Evolutionary conservation across 805 yeast genomes (phyloP), one percentile per base, ranked within the genome.

Genomic region (Candida coquimbonensis): DNA sequence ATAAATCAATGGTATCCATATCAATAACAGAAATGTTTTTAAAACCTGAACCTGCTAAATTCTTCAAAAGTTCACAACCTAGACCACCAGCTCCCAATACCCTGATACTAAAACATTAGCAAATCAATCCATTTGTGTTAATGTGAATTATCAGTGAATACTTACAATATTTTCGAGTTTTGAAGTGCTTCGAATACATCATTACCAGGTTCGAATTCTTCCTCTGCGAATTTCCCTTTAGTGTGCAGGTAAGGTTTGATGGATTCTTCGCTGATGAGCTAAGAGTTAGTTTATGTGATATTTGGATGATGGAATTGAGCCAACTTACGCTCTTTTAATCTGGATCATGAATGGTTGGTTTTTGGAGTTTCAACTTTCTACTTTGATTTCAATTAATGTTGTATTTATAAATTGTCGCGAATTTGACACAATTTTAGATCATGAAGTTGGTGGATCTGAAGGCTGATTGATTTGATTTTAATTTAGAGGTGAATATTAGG

Each of bases 71-170:
- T 59, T 89, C 97, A 64, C 96, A 90, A 2, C 97, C 97, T 44
- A 90, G 82, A 1, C 97, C 97, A 14, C 97, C 97, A 2, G 96
- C 96, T 0, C 97, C 97, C 3, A 90, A 82, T 62, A 89, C 72
- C 29, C 62, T 56, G 13, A 11, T 46, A 48, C 11, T 19, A 7
- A 8, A 27, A 13, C 17, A 27, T 29, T 11, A 25, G 3, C 9
- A 7, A 17, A 12, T 11, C 5, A 21, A 21, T 3, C 3, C 7
- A 3, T 5, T 21, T 11, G 13, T 26, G 14, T 36, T 3, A 8
- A 5, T 9, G 4, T 32, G 8, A 12, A 32, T 11, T n/a, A 7
- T 27, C 17, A 31, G 9, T 9, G 14, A 11, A 12, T 24, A 54
- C 67, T 53, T 48, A 65, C 68, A 68, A 53, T 8, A 68, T 56